These are phyloP conservation scores for Tetrapisispora fleetii DNA, from an alignment of 805 yeast species.

Conservation along the genomic window DNA sequence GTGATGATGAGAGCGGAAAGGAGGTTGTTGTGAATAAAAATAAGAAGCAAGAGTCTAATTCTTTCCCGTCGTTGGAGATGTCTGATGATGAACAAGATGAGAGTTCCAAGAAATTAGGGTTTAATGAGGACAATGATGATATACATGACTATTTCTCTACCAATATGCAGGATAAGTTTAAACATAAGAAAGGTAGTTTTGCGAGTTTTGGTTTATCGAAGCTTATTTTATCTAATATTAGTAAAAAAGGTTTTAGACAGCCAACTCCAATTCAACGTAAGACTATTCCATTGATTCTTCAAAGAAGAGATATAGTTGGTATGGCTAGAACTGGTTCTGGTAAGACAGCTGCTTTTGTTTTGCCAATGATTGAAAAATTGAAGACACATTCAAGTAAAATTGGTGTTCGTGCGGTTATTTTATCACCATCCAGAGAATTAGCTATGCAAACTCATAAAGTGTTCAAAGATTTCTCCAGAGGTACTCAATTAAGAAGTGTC, in stretches of 20 bases:
- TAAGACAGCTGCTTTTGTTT: conserved; percentile 91
- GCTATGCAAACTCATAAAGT: conserved; percentile 88
- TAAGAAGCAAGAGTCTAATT: conserved; percentile 6
- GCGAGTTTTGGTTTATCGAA: conserved; percentile 84
- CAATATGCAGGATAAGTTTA: conserved; percentile 19
- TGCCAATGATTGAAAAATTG: conserved; percentile 81
- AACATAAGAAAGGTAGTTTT: conserved; percentile 62
- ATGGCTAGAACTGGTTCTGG: conserved; percentile 99
- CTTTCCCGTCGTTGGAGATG: conserved; percentile 43
- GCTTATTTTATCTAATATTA: conserved; percentile 54
- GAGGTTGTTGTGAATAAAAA: conserved; percentile 10
- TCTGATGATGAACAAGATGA: conserved; percentile 39
- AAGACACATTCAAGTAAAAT: conserved; percentile 76
- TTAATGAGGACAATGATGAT: conserved; percentile 38
- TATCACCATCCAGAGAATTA: conserved; percentile 93
- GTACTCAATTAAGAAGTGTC: conserved; percentile 72
- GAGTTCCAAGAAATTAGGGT: conserved; percentile 21
- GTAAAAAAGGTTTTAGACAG: conserved; percentile 78
- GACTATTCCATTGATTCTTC: conserved; percentile 82
- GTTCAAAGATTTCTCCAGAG: conserved; percentile 76
- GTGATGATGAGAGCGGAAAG: conserved; percentile 30
- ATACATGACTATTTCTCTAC: conserved; percentile 35
- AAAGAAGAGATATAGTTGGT: conserved; percentile 89
- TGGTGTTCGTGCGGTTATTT: conserved; percentile 79
- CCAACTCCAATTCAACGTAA: conserved; percentile 98